Conservation (phyloP, 371 early-diverging fungal species). For the Neoconidiobolus thromboides region DNA sequence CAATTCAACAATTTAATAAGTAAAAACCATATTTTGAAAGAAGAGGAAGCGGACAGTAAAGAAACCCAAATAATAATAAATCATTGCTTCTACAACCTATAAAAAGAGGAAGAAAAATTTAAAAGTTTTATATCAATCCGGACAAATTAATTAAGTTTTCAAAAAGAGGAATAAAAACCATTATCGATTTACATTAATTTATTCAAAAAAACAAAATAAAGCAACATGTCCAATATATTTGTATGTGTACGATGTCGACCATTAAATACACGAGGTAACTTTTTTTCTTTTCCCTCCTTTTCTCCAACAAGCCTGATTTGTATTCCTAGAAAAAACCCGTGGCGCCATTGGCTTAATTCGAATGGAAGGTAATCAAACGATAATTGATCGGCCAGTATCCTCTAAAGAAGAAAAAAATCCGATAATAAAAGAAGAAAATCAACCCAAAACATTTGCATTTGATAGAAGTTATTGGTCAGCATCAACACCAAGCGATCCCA, state of each 20-base stretch:
- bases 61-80: too few species aligned
- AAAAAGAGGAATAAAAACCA: too few species aligned
- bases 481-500: slow-evolving; percentile 27
- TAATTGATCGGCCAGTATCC: slow-evolving; percentile 30
- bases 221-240: slow-evolving; percentile 36
- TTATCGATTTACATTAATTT: too few species aligned
- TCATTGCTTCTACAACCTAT: too few species aligned
- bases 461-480: slow-evolving; percentile 75
- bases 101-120: too few species aligned
- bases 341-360: slow-evolving; percentile 36
- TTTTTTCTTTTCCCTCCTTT: not conserved
- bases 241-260: slow-evolving; percentile 66
- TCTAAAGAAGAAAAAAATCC: slow-evolving; percentile 8
- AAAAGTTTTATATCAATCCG: too few species aligned
- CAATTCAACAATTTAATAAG: too few species aligned
- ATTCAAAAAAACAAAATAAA: not conserved
- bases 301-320: not conserved
- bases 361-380: slow-evolving; percentile 52
- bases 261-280: slow-evolving; percentile 43
- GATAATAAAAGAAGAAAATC: slow-evolving; percentile 14
- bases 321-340: slow-evolving; percentile 29
- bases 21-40: too few species aligned
- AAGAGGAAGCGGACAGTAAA: too few species aligned
- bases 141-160: too few species aligned
- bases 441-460: slow-evolving; percentile 45